Base-by-base conservation (phyloP, 352 stramenopile species). In the Phytopythium ostracodes region DNA sequence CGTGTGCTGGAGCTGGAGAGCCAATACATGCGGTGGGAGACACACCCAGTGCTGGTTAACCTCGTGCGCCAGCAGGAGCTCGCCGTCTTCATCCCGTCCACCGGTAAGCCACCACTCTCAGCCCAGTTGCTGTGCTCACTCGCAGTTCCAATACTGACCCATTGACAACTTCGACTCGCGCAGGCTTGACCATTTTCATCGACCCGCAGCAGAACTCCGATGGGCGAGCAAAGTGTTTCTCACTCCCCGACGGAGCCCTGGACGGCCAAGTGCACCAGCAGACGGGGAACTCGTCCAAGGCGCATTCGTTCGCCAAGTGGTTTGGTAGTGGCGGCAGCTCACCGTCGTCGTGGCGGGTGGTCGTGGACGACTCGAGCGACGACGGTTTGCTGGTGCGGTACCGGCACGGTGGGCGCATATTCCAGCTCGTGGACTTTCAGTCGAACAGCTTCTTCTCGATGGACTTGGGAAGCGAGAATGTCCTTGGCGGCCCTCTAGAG, bases 1-100 rank as follows among this genome's bases (percentile, higher is more conserved):
- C 81, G 58, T 20, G 67, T 85, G 9, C 63, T 87, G 25, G 81
- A 90, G 57, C 72, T 90, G 33, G 81, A 90, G 63, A 84, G 67
- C 40, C 72, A 87, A 54, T 81, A 84, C 57, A 88, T 87, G 78
- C 75, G 85, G 18, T 88, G 75, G 75, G 81, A 88, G 43, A 58
- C 59, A 4, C 71, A 73, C 22, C 81, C 81, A 0, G 66, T 88
- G 22, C 65, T 90, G 18, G 61, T 87, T 18, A 77, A 67, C n/a
- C 58, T 88, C 33, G 66, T 73, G 8, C 58, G 68, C 17, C 72
- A 71, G 50, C 46, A 68, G 27, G 73, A 90, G 25, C 40, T 90
- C 51, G 81, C 65, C 2, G 66, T 87, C 2, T 88, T 90, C 44
- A 74, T 90, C 8, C 81, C 81, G 3, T 80, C 78, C 5, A 84